A percentile compares a stretch with the other conserved stretches of the same genome.
These are phyloP conservation scores for Aspergillus sp. DNA, from an alignment of 2,329 filamentous ascomycete species.

Conservation along the genomic window DNA sequence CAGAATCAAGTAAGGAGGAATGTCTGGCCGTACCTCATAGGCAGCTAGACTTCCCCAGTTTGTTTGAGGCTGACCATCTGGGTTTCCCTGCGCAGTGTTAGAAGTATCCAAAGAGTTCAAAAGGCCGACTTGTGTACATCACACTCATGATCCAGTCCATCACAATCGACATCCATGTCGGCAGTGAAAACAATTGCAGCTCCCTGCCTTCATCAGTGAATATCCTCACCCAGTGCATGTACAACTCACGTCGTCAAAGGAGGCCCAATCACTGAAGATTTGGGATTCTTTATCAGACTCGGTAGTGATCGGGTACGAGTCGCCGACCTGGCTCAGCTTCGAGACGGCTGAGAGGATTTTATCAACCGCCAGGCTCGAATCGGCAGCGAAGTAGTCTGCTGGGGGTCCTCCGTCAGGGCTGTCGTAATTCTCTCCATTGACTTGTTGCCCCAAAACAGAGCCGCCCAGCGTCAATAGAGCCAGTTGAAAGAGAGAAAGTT, in stretches of 20 bases:
- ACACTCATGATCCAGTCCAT: slow-evolving; percentile 29
- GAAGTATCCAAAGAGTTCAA: rapidly evolving
- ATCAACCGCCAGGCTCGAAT: background rate
- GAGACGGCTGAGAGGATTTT: background rate
- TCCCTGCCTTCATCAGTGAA: slow-evolving; percentile 17
- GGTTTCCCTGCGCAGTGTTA: slow-evolving; percentile 23
- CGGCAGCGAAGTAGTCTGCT: slow-evolving; percentile 2
- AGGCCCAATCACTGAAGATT: slow-evolving; percentile 26
- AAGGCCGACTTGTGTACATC: slow-evolving; percentile 14
- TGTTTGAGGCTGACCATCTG: slow-evolving; percentile 25
- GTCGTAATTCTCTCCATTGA: background rate
- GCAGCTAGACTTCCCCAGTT: slow-evolving; percentile 32
- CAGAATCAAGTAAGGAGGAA: background rate
- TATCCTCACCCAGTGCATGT: background rate
- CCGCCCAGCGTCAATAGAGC: no score
- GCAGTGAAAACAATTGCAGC: slow-evolving; percentile 30
- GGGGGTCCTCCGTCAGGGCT: background rate
- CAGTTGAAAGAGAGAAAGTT: no score
- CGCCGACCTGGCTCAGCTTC: background rate
- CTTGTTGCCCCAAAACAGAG: background rate
- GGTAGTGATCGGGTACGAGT: background rate
- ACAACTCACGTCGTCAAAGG: slow-evolving; percentile 22
- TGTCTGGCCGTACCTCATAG: slow-evolving; percentile 14
- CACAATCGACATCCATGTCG: slow-evolving; percentile 37
- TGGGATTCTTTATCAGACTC: background rate